Evolutionary conservation across 345 rosid genomes (phyloP).

Genomic region (Zanthoxylum bungeanum): DNA sequence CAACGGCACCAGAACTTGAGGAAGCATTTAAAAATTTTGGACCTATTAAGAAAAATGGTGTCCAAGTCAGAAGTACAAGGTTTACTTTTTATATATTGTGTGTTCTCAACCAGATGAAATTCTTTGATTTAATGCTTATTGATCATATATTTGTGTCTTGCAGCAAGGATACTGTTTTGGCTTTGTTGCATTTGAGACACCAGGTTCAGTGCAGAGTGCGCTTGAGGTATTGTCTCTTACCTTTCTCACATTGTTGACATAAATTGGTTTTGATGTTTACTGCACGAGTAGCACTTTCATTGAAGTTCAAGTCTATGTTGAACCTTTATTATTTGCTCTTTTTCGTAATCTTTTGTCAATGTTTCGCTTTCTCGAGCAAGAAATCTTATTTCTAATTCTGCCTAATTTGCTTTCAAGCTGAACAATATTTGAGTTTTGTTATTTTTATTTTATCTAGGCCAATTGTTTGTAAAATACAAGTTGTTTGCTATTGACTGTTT

Average conservation of each 20-base stretch:
- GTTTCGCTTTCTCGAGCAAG: not conserved
- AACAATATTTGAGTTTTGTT: not conserved
- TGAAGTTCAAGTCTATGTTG: not conserved
- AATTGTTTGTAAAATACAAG: not conserved
- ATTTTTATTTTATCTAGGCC: not conserved
- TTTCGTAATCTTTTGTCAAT: not conserved
- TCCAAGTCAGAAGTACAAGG: slow-evolving; percentile 90
- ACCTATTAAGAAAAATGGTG: slow-evolving; percentile 59
- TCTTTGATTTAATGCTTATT: slow-evolving; percentile 4
- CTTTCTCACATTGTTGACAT: slow-evolving; percentile 1
- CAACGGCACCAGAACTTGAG: slow-evolving; percentile 63
- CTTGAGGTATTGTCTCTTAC: slow-evolving; percentile 42
- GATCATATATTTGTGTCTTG: slow-evolving; percentile 23
- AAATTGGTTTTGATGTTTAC: not conserved
- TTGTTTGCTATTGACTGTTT: not conserved
- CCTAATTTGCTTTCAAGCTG: not conserved
- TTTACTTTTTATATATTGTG: slow-evolving; percentile 20
- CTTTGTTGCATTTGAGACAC: slow-evolving; percentile 61
- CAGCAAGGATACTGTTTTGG: slow-evolving; percentile 69
- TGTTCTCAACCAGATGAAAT: not conserved
- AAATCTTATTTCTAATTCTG: not conserved
- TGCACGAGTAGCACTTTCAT: not conserved
- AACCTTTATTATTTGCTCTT: not conserved
- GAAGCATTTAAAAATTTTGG: slow-evolving; percentile 72
- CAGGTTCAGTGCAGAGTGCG: slow-evolving; percentile 50